Conservation (phyloP, 2,329 filamentous ascomycete species). For the Cladosporium sp. region DNA sequence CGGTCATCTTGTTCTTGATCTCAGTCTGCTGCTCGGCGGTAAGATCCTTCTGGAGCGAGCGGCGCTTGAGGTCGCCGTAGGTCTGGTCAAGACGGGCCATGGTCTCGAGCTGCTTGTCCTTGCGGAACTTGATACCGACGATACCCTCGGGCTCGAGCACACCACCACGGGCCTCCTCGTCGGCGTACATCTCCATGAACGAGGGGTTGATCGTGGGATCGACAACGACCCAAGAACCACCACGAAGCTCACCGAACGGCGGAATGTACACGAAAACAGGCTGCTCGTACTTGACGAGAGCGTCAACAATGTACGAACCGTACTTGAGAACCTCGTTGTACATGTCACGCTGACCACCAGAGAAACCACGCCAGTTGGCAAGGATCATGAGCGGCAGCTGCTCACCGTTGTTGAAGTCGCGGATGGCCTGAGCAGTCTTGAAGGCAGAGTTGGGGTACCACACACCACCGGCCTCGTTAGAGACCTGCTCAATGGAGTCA, state of each 20-base stretch:
- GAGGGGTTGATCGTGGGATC: constrained; percentile 97
- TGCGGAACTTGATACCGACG: constrained; percentile 97
- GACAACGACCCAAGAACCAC: constrained; percentile 98
- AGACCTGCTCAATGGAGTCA: constrained; percentile 94
- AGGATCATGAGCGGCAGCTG: constrained; percentile 98
- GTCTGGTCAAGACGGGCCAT: constrained; percentile 90
- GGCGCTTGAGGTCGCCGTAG: constrained; percentile 81
- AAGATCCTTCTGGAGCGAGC: constrained; percentile 67
- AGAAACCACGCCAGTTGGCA: constrained; percentile 99
- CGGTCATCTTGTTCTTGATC: constrained; percentile 80
- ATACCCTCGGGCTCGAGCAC: constrained; percentile 98
- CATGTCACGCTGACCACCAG: constrained; percentile 98
- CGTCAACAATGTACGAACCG: constrained; percentile 97
- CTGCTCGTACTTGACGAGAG: constrained; percentile 97
- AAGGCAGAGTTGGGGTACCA: constrained; percentile 99
- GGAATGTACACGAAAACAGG: constrained; percentile 99
- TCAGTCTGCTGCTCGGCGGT: constrained; percentile 71
- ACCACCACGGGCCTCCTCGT: constrained; percentile 91
- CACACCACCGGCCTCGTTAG: constrained; percentile 93
- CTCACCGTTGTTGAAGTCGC: constrained; percentile 98
- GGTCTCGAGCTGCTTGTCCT: constrained; percentile 94
- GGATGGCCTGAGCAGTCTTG: constrained; percentile 98
- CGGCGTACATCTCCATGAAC: constrained; percentile 99
- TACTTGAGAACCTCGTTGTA: constrained; percentile 99
- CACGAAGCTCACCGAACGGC: constrained; percentile 92